Base-by-base conservation (phyloP, 495 filamentous ascomycete species). In the Parachaetomium inaequale region DNA sequence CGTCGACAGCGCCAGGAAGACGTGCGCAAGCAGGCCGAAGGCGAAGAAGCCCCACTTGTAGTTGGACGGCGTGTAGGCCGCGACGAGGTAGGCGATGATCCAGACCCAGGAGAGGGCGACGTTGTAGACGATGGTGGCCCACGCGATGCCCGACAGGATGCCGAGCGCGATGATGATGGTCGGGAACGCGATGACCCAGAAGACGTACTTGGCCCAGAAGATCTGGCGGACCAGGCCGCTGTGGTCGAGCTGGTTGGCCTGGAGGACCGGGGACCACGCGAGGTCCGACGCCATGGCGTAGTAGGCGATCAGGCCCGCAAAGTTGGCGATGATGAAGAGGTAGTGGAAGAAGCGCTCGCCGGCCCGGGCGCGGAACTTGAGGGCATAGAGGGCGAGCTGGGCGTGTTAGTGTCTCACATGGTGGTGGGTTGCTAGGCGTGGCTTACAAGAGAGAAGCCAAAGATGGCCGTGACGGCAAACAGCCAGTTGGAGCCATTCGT, bases 311-410 rank as follows among this genome's bases (percentile, higher is more conserved):
- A 76, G 63, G 47, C 79, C 81, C 61, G 74, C 72, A 21, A 82
- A 74, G 55, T 72, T 71, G 43, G 78, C 75, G 51, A 82, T 70
- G 55, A 72, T 77, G 70, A 80, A 83, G 58, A 82, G 68, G 62
- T 82, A 81, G 70, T 83, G 81, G 72, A 82, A 84, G 68, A 84
- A 74, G 63, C 72, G 74, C 70, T 82, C 80, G 26, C 78, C 77
- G 19, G 66, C 59, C 15, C 71, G 69, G 54, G 80, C 76, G 2
- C 68, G 55, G 64, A 74, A 77, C 47, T 72, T 70, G n/a, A 74
- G 68, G 46, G 62, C 73, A 52, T 65, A 74, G 66, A 77, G 62
- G 65, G 40, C 61, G n/a, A 81, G 40, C 68, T 70, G 31, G 62
- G 40, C 1, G 7, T 11, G 59, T 55, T 12, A 55, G 31, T 43